Evolutionary conservation across 2,329 filamentous ascomycete species (phyloP).

Genomic region (Aspergillus unguis): DNA sequence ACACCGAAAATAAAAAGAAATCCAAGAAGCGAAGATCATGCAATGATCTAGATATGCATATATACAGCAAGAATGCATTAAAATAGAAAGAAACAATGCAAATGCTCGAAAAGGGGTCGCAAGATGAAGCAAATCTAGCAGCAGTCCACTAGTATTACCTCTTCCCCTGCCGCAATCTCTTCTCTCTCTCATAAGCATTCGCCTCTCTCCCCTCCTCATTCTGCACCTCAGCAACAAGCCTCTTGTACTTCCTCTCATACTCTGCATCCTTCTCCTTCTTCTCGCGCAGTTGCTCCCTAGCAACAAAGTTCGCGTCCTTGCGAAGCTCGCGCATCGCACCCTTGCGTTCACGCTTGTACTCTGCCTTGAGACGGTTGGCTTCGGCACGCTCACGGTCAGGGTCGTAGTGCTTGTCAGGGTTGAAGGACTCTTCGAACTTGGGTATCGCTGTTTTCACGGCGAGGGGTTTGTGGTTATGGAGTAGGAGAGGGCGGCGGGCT

Average conservation of each 20-base stretch:
- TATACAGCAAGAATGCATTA: no score
- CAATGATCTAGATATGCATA: no score
- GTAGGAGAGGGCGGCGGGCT: constrained; percentile 71
- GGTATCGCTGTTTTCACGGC: constrained; percentile 85
- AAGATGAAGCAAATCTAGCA: background rate
- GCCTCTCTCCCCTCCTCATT: constrained; percentile 82
- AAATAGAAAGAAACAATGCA: no score
- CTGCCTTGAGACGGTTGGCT: constrained; percentile 74
- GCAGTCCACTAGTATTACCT: constrained; percentile 32
- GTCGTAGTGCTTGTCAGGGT: constrained; percentile 95
- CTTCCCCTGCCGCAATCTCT: constrained; percentile 66
- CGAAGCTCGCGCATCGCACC: constrained; percentile 88
- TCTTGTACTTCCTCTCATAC: constrained; percentile 95
- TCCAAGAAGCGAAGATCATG: no score
- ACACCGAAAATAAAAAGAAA: no score
- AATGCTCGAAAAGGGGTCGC: background rate
- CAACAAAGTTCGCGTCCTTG: constrained; percentile 93
- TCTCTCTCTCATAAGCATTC: constrained; percentile 88
- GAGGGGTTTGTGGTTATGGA: constrained; percentile 84
- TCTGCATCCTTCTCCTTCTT: constrained; percentile 92
- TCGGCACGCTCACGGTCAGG: constrained; percentile 87
- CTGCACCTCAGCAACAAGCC: constrained; percentile 90
- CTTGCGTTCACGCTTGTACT: constrained; percentile 94
- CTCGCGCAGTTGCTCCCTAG: constrained; percentile 79
- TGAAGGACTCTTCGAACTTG: constrained; percentile 94